Conservation (phyloP, 495 filamentous ascomycete genomes). For the Xylaria curta region DNA sequence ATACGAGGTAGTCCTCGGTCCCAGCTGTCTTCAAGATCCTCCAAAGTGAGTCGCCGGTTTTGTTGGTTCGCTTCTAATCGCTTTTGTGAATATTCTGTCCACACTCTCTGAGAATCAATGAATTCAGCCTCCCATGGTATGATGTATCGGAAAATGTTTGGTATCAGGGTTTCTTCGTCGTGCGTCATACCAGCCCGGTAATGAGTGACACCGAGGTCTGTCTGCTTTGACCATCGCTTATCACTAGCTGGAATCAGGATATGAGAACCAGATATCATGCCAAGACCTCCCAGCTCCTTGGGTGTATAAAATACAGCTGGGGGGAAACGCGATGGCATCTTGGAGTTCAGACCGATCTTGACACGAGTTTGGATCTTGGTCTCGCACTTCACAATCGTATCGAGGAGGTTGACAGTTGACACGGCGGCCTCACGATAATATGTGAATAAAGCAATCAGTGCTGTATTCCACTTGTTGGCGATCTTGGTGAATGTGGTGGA, state of each 20-base stretch:
- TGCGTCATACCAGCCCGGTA: constrained; percentile 98
- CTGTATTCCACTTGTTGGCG: constrained; percentile 99
- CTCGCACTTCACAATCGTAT: constrained; percentile 99
- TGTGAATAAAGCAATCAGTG: constrained; percentile 97
- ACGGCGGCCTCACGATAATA: constrained; percentile 99
- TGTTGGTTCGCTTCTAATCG: constrained; percentile 96
- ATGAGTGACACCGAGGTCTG: constrained; percentile 95
- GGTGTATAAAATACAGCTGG: constrained; percentile 99
- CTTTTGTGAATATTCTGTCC: constrained; percentile 99
- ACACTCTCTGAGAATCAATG: constrained; percentile 97
- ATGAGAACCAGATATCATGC: constrained; percentile 99
- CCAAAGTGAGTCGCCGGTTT: constrained; percentile 91
- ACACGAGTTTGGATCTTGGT: constrained; percentile 99
- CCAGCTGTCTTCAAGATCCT: constrained; percentile 99
- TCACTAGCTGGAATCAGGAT: constrained; percentile 98
- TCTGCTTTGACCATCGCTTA: constrained; percentile 98
- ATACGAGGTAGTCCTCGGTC: constrained; percentile 97
- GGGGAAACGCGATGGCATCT: constrained; percentile 99
- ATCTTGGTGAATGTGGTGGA: constrained; percentile 99
- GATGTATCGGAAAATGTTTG: constrained; percentile 99
- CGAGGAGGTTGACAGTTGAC: constrained; percentile 93
- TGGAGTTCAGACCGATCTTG: constrained; percentile 98
- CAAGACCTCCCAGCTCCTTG: constrained; percentile 95
- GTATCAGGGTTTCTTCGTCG: constrained; percentile 96
- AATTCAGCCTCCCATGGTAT: constrained; percentile 99